Evolutionary conservation across 805 yeast genomes (phyloP).

Genomic region (Cyberlindnera amylophila): DNA sequence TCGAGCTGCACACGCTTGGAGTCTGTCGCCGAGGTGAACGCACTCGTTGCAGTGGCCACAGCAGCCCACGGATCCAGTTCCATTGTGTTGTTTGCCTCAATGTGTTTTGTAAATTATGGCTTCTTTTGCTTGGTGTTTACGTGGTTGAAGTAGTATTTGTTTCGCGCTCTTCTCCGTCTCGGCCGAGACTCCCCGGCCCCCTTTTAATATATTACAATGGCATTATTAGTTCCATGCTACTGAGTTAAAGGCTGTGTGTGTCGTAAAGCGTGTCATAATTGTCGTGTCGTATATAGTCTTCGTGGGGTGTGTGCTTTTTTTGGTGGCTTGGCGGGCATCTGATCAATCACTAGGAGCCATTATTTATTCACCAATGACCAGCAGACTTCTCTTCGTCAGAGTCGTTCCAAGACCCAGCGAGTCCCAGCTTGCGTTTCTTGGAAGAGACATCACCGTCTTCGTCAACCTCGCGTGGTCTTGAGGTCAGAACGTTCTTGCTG

Average conservation of each 20-base stretch:
- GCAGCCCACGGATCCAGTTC: conserved; percentile 17
- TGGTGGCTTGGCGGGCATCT: too few species aligned
- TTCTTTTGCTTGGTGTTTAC: too few species aligned
- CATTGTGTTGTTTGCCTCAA: conserved; percentile 4
- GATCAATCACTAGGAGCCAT: background rate
- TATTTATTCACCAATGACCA: conserved; percentile 32
- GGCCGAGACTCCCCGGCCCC: too few species aligned
- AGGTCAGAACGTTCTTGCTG: conserved; percentile 43
- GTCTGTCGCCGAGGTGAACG: background rate
- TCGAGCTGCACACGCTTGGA: conserved; percentile 10
- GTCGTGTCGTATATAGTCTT: too few species aligned
- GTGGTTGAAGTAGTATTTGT: too few species aligned
- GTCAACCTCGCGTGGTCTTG: conserved; percentile 16
- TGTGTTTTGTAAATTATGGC: too few species aligned
- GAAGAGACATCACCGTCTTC: conserved; percentile 8
- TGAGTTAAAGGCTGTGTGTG: too few species aligned
- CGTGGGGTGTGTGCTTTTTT: background rate
- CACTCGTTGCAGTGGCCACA: conserved; percentile 1
- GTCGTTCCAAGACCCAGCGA: conserved; percentile 31
- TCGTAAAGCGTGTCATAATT: too few species aligned
- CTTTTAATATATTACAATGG: too few species aligned
- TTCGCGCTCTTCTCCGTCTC: too few species aligned
- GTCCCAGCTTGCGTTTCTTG: conserved; percentile 29
- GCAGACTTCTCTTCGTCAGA: conserved; percentile 25
- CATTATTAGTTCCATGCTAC: too few species aligned